Base-by-base conservation (phyloP, 1,284 basidiomycete species). In the Sanguinoderma infundibulare region DNA sequence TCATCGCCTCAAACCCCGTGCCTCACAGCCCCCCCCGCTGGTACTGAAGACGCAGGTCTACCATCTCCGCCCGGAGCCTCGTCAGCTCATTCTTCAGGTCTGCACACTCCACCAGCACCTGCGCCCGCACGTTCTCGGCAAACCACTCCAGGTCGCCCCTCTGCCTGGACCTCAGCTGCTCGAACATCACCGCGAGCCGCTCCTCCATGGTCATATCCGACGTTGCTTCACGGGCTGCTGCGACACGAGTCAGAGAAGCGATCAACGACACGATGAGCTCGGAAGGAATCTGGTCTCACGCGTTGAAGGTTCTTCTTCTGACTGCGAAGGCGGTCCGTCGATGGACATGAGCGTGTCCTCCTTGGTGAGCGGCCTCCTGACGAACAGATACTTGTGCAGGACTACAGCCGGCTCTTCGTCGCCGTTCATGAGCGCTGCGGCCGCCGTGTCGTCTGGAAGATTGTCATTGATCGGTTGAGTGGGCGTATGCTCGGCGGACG, bases 261-360 rank as follows among this genome's bases (percentile, higher is more conserved):
- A 14, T 49, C 28, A 32, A 17, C 28, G 14, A 49, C 14, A 3
- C n/a, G 20, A 50, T 9, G 4, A 2, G 2, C 49, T 15, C 30
- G 6, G 12, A 36, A 14, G 3, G 6, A 26, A 17, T 17, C 4
- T 0, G 24, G 5, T 6, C 49, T 20, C 8, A 51, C 49, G 24
- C 10, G 49, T 14, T 35, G 49, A 34, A 24, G n/a, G n/a, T n/a
- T 26, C 15, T 10, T 24, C 39, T 12, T 40, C 20, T 2, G 53
- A 28, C 20, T 34, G 28, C 30, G 42, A 44, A 17, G 28, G 26
- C n/a, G n/a, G n/a, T n/a, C n/a, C n/a, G 12, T 55, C 53, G 17
- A 55, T 40, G n/a, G 39, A 44, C 53, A 55, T 55, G 28, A 55
- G 26, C 39, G 53, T 55, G 20, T 55, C 53, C 40, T 55, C 53